Evolutionary conservation across 768 basidiomycete species (phyloP).

Genomic region (Pisolithus sp.): DNA sequence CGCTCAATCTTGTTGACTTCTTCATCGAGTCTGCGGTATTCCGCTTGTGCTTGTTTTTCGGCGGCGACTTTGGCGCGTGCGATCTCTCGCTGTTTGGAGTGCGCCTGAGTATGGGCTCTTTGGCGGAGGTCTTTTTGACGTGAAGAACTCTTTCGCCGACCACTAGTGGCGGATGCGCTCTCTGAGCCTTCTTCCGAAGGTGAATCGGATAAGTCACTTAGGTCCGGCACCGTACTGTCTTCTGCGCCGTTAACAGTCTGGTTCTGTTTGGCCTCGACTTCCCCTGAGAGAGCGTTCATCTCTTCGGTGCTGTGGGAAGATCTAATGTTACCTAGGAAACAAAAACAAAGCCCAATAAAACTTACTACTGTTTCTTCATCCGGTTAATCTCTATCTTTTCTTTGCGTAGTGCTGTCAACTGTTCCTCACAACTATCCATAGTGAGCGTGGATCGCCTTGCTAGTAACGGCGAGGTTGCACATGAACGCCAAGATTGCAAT

Average conservation of each 20-base stretch:
- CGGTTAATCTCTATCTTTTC: constrained; percentile 95
- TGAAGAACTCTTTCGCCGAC: constrained; percentile 37
- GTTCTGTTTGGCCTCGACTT: constrained; percentile 43
- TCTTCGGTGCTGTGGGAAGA: constrained; percentile 53
- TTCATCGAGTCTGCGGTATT: constrained; percentile 80
- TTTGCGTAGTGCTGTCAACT: constrained; percentile 87
- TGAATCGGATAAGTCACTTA: constrained; percentile 69
- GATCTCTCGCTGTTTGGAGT: constrained; percentile 76
- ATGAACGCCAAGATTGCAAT: constrained; percentile 84
- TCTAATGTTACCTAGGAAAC: constrained; percentile 10
- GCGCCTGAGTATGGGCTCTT: constrained; percentile 47
- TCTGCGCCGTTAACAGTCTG: constrained; percentile 34
- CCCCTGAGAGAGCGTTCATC: constrained; percentile 58
- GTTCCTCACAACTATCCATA: constrained; percentile 89
- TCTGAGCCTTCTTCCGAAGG: constrained; percentile 59
- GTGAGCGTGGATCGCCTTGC: constrained; percentile 79
- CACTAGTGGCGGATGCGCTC: constrained; percentile 39
- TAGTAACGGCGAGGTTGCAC: constrained; percentile 84
- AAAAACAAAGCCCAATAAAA: constrained; percentile 12
- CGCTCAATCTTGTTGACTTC: constrained; percentile 81
- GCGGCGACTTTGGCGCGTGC: constrained; percentile 74
- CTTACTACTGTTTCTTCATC: constrained; percentile 82
- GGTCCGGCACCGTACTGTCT: constrained; percentile 54
- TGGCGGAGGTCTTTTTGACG: constrained; percentile 49
- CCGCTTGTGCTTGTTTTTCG: constrained; percentile 74